Conservation (phyloP, 2,329 filamentous ascomycete species). For the Xylariaceae sp. region DNA sequence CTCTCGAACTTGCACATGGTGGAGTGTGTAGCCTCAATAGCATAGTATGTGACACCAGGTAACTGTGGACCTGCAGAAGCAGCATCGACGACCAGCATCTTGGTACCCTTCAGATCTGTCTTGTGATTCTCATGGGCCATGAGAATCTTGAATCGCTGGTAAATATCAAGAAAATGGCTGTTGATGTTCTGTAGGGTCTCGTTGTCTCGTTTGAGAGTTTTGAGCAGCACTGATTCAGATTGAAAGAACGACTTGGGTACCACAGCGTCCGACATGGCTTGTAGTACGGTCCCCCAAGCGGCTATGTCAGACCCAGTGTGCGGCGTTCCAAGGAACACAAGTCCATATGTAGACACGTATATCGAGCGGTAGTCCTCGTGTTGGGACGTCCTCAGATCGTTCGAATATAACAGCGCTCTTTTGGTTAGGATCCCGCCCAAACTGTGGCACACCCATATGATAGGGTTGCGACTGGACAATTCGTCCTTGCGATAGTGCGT, state of each 20-base stretch:
- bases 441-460: conserved; percentile 73
- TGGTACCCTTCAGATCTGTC: conserved; percentile 63
- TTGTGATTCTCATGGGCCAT: conserved; percentile 74
- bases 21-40: conserved; percentile 44
- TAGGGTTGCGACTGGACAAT: conserved; percentile 56
- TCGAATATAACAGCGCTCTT: conserved; percentile 62
- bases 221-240: conserved; percentile 62
- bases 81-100: conserved; percentile 63
- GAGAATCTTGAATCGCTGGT: conserved; percentile 66
- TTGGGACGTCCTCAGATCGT: conserved; percentile 54
- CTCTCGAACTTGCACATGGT: conserved; percentile 43
- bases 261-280: conserved; percentile 62
- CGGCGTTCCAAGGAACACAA: conserved; percentile 74
- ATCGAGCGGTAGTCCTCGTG: conserved; percentile 64
- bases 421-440: conserved; percentile 71
- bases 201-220: conserved; percentile 67
- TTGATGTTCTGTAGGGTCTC: conserved; percentile 74
- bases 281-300: conserved; percentile 62
- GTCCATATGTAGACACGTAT: conserved; percentile 69
- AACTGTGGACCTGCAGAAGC: conserved; percentile 65
- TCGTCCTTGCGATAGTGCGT: conserved; percentile 58
- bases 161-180: conserved; percentile 66
- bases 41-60: conserved; percentile 66
- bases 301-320: conserved; percentile 67
- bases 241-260: conserved; percentile 64